These are phyloP conservation scores for Yarrowia sp. DNA, from an alignment of 805 yeast species.

Conservation along the genomic window DNA sequence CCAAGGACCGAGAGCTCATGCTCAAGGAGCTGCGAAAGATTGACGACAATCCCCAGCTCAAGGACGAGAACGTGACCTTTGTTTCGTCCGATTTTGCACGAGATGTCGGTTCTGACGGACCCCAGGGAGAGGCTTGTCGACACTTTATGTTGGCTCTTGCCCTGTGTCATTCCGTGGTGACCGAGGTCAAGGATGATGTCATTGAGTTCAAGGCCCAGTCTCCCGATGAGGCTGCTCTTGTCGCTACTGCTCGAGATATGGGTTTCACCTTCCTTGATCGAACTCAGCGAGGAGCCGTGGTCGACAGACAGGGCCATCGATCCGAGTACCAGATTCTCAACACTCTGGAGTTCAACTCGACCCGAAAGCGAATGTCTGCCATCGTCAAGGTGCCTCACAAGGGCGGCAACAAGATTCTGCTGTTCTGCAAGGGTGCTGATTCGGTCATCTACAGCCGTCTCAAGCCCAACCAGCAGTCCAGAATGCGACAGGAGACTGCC, in stretches of 20 bases:
- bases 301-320: constrained; percentile 57
- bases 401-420: constrained; percentile 51
- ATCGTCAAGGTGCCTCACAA: constrained; percentile 57
- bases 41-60: constrained; percentile 58
- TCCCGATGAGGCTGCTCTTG: constrained; percentile 86
- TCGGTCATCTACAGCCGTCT: constrained; percentile 69
- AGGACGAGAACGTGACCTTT: constrained; percentile 65
- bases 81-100: constrained; percentile 66
- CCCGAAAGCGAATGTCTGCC: constrained; percentile 81
- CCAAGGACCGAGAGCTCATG: constrained; percentile 60
- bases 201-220: constrained; percentile 79
- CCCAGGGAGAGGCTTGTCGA: constrained; percentile 60
- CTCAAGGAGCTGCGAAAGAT: constrained; percentile 51
- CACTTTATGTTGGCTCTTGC: constrained; percentile 75
- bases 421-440: constrained; percentile 81
- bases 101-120: constrained; percentile 56
- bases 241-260: constrained; percentile 76
- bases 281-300: constrained; percentile 58
- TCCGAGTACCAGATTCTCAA: constrained; percentile 62
- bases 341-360: constrained; percentile 71
- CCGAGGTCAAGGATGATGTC: constrained; percentile 56
- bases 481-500: constrained; percentile 66
- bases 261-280: constrained; percentile 71
- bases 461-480: constrained; percentile 52
- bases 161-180: constrained; percentile 78